Conservation (phyloP, 306 rosid genomes). For the Inga oerstediana region DNA sequence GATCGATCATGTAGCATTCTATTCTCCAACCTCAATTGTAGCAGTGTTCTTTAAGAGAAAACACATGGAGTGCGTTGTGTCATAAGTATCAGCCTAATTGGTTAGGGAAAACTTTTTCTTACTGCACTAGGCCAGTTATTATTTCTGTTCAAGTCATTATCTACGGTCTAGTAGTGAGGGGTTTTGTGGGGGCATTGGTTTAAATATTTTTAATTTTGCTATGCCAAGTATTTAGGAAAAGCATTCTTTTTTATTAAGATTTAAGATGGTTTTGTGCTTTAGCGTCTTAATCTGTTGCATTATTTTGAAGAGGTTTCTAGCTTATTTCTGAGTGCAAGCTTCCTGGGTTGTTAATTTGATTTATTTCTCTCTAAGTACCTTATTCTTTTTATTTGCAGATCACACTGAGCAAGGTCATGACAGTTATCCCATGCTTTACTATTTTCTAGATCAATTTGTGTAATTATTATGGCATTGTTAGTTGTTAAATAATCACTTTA, state of each 20-base stretch:
- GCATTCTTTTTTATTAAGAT: background rate
- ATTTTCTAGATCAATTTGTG: too few relatives aligned
- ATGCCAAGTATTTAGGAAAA: background rate
- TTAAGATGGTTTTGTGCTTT: too few relatives aligned
- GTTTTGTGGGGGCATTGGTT: background rate
- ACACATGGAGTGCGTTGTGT: constrained; percentile 3
- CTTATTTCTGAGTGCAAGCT: too few relatives aligned
- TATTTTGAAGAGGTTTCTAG: too few relatives aligned
- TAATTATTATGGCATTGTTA: too few relatives aligned
- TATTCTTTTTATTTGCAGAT: too few relatives aligned
- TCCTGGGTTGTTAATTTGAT: too few relatives aligned
- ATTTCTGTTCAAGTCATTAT: background rate
- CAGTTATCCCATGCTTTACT: too few relatives aligned
- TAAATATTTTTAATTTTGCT: background rate
- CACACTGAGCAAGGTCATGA: too few relatives aligned
- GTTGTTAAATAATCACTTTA: too few relatives aligned
- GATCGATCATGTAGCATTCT: constrained; percentile 7
- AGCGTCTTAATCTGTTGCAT: too few relatives aligned
- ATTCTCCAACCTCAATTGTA: constrained; percentile 14
- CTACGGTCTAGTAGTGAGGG: background rate
- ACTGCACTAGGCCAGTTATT: background rate
- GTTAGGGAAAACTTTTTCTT: constrained; percentile 10
- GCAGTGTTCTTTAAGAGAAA: constrained; percentile 9
- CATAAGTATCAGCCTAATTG: background rate
- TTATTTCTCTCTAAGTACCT: too few relatives aligned